Evolutionary conservation across 164 flowering plant genomes (phyloP).

Genomic region (Echeveria elegans): DNA sequence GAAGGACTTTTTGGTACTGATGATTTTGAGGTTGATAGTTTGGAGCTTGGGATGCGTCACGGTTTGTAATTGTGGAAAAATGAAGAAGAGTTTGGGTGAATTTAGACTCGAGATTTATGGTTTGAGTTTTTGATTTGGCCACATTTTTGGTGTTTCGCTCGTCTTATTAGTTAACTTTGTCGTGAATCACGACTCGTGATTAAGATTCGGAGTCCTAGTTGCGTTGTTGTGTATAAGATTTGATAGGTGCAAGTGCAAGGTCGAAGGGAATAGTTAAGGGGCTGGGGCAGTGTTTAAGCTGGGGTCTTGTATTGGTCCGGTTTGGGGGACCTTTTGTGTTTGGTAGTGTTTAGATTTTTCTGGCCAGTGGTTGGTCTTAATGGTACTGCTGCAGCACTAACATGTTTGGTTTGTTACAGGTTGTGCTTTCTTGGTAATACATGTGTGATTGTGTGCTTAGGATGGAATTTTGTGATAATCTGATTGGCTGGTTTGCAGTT

Average conservation of each 20-base stretch:
- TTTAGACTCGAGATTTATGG: not conserved
- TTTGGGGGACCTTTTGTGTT: not conserved
- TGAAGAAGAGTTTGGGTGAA: not conserved
- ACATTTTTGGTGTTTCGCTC: not conserved
- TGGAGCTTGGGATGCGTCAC: not conserved
- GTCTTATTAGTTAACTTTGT: conserved; percentile 2
- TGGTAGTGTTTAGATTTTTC: not conserved
- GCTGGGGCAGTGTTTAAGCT: not conserved
- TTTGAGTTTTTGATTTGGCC: not conserved
- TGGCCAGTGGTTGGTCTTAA: not conserved
- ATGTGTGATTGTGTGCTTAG: conserved; percentile 5
- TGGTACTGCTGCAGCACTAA: too few species aligned
- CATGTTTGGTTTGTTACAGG: not conserved
- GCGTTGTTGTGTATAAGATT: not conserved
- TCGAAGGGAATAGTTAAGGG: not conserved
- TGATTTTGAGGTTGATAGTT: not conserved
- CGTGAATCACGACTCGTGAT: too few species aligned
- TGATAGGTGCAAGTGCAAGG: not conserved
- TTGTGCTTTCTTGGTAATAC: not conserved
- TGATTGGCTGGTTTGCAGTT: not conserved
- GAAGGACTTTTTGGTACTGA: not conserved
- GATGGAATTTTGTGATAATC: not conserved
- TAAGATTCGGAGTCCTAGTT: not conserved
- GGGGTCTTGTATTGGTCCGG: not conserved
- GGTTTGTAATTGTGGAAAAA: not conserved